These are phyloP conservation scores for Picea glauca DNA, from an alignment of 75 land plant genomes.

Conservation along the genomic window DNA sequence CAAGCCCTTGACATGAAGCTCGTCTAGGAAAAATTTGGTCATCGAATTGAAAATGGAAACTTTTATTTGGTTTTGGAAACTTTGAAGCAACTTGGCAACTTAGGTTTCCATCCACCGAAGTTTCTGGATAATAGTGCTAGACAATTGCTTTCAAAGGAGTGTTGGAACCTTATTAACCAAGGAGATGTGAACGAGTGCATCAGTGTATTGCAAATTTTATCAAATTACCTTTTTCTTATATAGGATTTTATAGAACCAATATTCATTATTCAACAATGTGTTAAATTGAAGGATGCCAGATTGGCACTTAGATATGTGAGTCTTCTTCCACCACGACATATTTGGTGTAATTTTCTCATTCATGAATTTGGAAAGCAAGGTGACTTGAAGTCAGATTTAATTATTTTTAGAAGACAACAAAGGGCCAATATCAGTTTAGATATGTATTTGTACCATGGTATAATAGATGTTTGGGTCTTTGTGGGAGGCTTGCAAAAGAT, in stretches of 20 bases:
- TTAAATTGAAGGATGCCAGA: slow-evolving; percentile 31
- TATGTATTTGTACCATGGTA: slow-evolving; percentile 57
- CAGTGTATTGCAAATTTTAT: slow-evolving; percentile 15
- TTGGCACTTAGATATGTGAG: slow-evolving; percentile 62
- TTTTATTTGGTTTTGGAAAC: slow-evolving; percentile 16
- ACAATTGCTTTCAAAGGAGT: slow-evolving; percentile 17
- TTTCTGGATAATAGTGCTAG: slow-evolving; percentile 14
- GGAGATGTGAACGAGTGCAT: slow-evolving; percentile 18
- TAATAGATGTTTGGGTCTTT: slow-evolving; percentile 83
- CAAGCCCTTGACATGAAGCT: slow-evolving; percentile 15
- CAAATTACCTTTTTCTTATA: slow-evolving; percentile 48
- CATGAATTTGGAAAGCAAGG: slow-evolving; percentile 68
- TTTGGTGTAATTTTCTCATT: slow-evolving; percentile 48
- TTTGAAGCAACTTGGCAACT: slow-evolving; percentile 11
- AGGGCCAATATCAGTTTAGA: slow-evolving; percentile 34
- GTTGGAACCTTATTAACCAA: slow-evolving; percentile 6
- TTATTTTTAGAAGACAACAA: slow-evolving; percentile 55
- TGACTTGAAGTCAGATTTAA: slow-evolving; percentile 57
- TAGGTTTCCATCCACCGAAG: slow-evolving; percentile 16
- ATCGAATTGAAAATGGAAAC: slow-evolving; percentile 7
- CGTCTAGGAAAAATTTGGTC: slow-evolving; percentile 9
- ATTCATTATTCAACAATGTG: slow-evolving; percentile 32
- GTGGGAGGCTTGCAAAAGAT: slow-evolving; percentile 59
- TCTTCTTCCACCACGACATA: slow-evolving; percentile 36
- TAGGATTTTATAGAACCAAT: slow-evolving; percentile 45